These are phyloP conservation scores for Epichloe baconii DNA, from an alignment of 2,329 filamentous ascomycete genomes.

Conservation along the genomic window DNA sequence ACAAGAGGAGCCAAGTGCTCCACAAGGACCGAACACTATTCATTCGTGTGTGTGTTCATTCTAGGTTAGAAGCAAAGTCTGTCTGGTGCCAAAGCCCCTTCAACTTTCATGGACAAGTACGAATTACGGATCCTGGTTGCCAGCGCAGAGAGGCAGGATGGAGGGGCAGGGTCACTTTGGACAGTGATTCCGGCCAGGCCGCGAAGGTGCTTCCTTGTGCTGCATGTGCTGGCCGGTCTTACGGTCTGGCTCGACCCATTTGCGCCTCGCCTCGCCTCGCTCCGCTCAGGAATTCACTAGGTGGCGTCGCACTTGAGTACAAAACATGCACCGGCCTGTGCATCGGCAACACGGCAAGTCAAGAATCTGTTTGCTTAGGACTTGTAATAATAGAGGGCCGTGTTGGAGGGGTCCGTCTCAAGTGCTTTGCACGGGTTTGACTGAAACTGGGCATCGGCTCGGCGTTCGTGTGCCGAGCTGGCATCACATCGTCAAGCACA, in stretches of 20 bases:
- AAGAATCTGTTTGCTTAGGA: neutral
- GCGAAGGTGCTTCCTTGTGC: neutral
- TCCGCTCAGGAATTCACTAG: neutral
- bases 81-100: too few species aligned
- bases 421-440: neutral
- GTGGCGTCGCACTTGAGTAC: neutral
- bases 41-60: too few species aligned
- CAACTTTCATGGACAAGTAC: too few species aligned
- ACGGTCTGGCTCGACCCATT: neutral
- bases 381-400: neutral
- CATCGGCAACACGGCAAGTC: neutral
- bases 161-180: neutral
- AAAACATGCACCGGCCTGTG: neutral
- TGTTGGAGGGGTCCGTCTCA: neutral
- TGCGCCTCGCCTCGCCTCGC: too few species aligned
- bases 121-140: too few species aligned
- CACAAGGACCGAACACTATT: neutral
- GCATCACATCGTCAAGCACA: too few species aligned
- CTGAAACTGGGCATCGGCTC: neutral
- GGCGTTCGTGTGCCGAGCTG: neutral
- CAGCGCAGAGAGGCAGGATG: too few species aligned
- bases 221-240: too few species aligned
- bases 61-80: too few species aligned
- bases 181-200: constrained; percentile 4
- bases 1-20: neutral